A percentile compares a stretch with the other conserved stretches of the same genome.
Conservation (phyloP, 78 protist species). For the Speleostelium caveatum region DNA sequence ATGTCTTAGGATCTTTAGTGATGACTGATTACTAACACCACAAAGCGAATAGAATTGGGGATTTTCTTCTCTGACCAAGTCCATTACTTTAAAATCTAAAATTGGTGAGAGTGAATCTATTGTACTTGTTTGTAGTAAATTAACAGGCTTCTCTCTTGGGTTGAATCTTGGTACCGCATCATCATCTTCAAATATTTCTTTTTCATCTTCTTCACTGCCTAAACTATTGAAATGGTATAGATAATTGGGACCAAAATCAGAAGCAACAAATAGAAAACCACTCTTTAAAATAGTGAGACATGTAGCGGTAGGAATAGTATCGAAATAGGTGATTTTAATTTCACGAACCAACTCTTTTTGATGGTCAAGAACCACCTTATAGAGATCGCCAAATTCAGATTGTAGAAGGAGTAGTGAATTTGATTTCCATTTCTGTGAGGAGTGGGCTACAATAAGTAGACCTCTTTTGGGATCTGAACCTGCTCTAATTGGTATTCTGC, state of each 20-base stretch:
- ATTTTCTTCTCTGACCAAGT: slow-evolving; percentile 78
- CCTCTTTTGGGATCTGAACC: slow-evolving; percentile 51
- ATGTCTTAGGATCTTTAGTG: slow-evolving; percentile 91
- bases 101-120: slow-evolving; percentile 91
- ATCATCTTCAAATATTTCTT: background rate
- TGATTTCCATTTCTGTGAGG: slow-evolving; percentile 73
- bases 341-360: slow-evolving; percentile 77
- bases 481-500: slow-evolving; percentile 80
- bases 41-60: slow-evolving; percentile 87
- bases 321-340: slow-evolving; percentile 88
- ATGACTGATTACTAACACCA: slow-evolving; percentile 89
- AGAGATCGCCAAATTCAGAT: slow-evolving; percentile 96
- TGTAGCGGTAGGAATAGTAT: slow-evolving; percentile 92
- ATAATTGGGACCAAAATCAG: slow-evolving; percentile 96
- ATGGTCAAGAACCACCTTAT: slow-evolving; percentile 86
- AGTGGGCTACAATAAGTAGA: slow-evolving; percentile 69
- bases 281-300: slow-evolving; percentile 64
- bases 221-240: slow-evolving; percentile 56
- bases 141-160: slow-evolving; percentile 58
- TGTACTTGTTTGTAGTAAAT: slow-evolving; percentile 87
- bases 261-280: slow-evolving; percentile 96
- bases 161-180: slow-evolving; percentile 16
- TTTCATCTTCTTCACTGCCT: slow-evolving; percentile 36
- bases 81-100: slow-evolving; percentile 82
- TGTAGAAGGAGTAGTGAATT: slow-evolving; percentile 96